Conservation (phyloP, 768 basidiomycete genomes). For the Cyclocybe cylindracea region DNA sequence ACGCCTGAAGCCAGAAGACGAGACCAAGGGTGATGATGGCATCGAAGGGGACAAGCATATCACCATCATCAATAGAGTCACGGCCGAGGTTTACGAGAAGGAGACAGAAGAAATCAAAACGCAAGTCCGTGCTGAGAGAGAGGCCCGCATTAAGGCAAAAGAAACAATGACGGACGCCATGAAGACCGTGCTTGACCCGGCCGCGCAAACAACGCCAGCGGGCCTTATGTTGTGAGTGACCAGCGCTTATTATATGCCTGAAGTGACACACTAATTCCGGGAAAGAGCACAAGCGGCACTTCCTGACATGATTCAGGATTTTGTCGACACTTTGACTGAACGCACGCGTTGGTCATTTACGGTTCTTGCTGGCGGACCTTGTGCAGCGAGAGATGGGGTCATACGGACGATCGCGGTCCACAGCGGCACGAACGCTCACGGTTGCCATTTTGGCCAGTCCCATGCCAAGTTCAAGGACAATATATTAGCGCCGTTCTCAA, state of each 20-base stretch:
- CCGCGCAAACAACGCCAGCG: not conserved
- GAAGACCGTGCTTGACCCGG: not conserved
- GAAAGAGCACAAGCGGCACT: not conserved
- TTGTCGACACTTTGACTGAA: not conserved
- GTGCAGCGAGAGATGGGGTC: not conserved
- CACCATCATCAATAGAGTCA: not conserved
- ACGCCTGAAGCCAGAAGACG: too few relatives aligned
- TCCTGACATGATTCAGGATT: conserved; percentile 5
- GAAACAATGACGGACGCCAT: not conserved
- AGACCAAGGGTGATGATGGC: not conserved
- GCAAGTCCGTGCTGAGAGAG: not conserved
- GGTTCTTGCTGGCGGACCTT: conserved; percentile 6
- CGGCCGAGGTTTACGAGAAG: not conserved
- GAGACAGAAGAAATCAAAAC: not conserved
- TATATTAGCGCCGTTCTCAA: conserved; percentile 2
- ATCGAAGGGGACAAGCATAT: not conserved
- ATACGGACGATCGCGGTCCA: conserved; percentile 4
- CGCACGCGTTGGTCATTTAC: conserved; percentile 11
- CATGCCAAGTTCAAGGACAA: not conserved
- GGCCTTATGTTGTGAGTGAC: conserved; percentile 2
- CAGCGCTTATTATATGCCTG: not conserved
- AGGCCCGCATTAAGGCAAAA: not conserved
- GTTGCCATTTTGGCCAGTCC: not conserved
- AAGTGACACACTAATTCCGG: not conserved
- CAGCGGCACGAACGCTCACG: not conserved